Base-by-base conservation (phyloP, 176 grass and related monocot genomes). In the Thinopyrum elongatum region DNA sequence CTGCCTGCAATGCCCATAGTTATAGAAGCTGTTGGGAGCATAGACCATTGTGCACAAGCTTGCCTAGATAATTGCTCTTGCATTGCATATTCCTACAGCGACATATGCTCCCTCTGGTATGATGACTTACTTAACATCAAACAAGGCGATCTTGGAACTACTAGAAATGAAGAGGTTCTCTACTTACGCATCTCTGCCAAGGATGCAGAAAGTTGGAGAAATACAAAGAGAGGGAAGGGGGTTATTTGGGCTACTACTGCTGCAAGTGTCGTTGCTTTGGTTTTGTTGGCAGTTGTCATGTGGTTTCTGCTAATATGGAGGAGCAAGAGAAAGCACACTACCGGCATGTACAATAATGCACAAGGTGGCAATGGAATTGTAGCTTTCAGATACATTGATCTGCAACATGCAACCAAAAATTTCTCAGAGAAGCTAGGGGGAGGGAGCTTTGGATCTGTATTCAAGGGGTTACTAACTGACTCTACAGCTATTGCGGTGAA, bases 391-490 rank as follows among this genome's bases (percentile, higher is more conserved):
- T 89, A 89, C 51, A 71, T 1, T 10, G 78, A 82, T 73, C 33
- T 92, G 38, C 77, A 84, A 39, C 31, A 27, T 23, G 82, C 79
- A n/a, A 93, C 91, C 0, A 87, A 65, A 26, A 82, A 85, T 55
- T 93, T 90, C 63, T 85, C 51, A 10, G 9, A 87, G 23, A 93
- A 81, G 34, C 46, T 93, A 38, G 91, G 88, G 15, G 64, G 8
- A n/a, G 85, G 91, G 25, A 65, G 81, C 14, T 93, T 93, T 36
- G 91, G 91, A 23, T 77, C 21, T 49, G 88, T 93, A 7, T 90
- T 87, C 60, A 93, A 72, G 17, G 88, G 91, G 16, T 33, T 36
- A 10, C 53, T 90, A 17, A 22, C 17, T 17, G 55, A 82, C 73
- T 87, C 77, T 2, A 78, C 70, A 19, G 10, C n/a, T 21, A 77